These are phyloP conservation scores for Termitomyces sp. DNA, from an alignment of 768 basidiomycete species.

Conservation along the genomic window DNA sequence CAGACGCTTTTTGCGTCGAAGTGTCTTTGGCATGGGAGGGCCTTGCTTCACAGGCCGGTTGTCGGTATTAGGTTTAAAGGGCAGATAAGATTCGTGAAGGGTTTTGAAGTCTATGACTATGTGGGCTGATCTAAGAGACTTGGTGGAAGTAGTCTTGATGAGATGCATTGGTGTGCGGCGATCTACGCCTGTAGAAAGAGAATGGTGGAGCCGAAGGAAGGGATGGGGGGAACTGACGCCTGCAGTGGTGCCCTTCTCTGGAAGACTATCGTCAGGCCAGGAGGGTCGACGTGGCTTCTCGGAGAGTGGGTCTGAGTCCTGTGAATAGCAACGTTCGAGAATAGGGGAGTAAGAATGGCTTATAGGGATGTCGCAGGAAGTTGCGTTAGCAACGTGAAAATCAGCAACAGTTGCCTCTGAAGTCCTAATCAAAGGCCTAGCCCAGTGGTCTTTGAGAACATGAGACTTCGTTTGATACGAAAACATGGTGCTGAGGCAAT, in stretches of 20 bases:
- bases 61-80: background rate
- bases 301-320: background rate
- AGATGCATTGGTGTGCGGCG: constrained; percentile 13
- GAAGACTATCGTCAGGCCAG: constrained; percentile 9
- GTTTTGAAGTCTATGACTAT: constrained; percentile 19
- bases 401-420: constrained; percentile 3
- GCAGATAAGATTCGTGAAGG: constrained; percentile 10
- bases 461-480: background rate
- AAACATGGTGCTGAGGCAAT: background rate
- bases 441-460: background rate
- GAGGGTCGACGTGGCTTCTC: constrained; percentile 9
- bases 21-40: constrained; percentile 23
- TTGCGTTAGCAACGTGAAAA: constrained; percentile 17
- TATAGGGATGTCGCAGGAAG: constrained; percentile 8
- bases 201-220: constrained; percentile 9
- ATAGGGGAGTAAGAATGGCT: background rate
- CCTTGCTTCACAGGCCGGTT: background rate
- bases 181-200: constrained; percentile 14
- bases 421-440: background rate
- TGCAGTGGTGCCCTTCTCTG: background rate
- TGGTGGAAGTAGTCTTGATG: constrained; percentile 19
- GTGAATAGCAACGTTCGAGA: background rate
- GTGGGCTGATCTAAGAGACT: constrained; percentile 19
- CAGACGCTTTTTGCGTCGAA: constrained; percentile 40
- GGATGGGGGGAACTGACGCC: background rate